Conservation (phyloP, 805 yeast species). For the Ogataea glucozyma region DNA sequence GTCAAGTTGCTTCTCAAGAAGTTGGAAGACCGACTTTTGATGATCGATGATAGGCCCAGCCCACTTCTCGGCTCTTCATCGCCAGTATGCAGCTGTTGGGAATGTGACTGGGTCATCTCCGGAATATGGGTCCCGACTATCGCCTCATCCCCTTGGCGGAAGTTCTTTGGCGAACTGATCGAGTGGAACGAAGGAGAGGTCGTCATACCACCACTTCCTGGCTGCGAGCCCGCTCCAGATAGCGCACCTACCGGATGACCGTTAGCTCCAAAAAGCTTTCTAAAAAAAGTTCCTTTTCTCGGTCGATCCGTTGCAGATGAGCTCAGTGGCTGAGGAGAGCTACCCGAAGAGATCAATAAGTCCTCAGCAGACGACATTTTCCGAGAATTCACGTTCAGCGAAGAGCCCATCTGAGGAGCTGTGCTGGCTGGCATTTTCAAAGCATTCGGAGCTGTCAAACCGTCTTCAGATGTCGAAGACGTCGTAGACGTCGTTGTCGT, state of each 20-base stretch:
- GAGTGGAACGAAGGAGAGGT: constrained; percentile 22
- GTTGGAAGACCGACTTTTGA: constrained; percentile 50
- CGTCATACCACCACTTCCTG: constrained; percentile 12
- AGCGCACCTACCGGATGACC: constrained; percentile 4
- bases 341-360: background rate
- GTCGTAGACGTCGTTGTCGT: constrained; percentile 14
- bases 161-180: constrained; percentile 36
- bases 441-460: too few relatives aligned
- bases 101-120: constrained; percentile 4
- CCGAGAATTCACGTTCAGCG: too few relatives aligned
- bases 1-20: constrained; percentile 36
- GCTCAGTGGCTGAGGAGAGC: background rate
- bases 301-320: constrained; percentile 17
- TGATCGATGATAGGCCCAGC: constrained; percentile 26
- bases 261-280: constrained; percentile 32
- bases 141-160: constrained; percentile 32
- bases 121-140: too few relatives aligned
- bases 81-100: constrained; percentile 2
- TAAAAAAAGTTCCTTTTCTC: constrained; percentile 31
- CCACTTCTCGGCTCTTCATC: constrained; percentile 17
- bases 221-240: constrained; percentile 5
- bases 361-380: constrained; percentile 18
- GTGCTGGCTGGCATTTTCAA: too few relatives aligned
- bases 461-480: constrained; percentile 13
- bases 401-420: too few relatives aligned